Conservation (phyloP, 2,329 filamentous ascomycete genomes). For the Rhynchosporium secalis region DNA sequence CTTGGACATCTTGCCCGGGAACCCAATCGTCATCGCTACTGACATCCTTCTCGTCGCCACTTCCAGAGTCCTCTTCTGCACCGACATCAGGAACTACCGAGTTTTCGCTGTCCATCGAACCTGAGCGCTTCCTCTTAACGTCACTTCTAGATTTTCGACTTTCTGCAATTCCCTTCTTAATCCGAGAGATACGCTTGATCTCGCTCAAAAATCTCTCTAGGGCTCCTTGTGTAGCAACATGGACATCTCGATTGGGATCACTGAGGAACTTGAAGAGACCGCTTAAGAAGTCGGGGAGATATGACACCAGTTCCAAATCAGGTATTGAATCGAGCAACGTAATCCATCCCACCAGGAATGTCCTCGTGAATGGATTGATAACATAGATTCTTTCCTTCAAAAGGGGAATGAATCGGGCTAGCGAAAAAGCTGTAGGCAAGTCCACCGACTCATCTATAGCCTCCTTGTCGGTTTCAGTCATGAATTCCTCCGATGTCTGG, state of each 20-base stretch:
- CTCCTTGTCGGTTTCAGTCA: constrained; percentile 50
- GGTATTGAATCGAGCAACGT: constrained; percentile 93
- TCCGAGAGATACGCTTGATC: constrained; percentile 88
- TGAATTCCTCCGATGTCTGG: constrained; percentile 59
- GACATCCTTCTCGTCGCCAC: constrained; percentile 56
- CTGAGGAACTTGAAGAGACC: constrained; percentile 90
- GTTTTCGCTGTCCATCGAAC: constrained; percentile 66
- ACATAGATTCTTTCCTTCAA: constrained; percentile 93
- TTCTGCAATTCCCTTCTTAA: constrained; percentile 90
- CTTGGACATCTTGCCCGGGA: constrained; percentile 92
- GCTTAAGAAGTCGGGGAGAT: constrained; percentile 85
- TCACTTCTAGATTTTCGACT: constrained; percentile 67
- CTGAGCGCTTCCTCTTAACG: constrained; percentile 67
- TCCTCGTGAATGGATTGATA: constrained; percentile 90
- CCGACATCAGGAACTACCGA: constrained; percentile 55
- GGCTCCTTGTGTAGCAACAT: constrained; percentile 84
- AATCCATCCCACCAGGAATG: constrained; percentile 95
- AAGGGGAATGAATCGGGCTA: constrained; percentile 86
- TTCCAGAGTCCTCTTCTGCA: constrained; percentile 59
- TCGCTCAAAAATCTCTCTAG: constrained; percentile 89
- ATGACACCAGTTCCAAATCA: constrained; percentile 90
- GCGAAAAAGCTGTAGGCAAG: constrained; percentile 87
- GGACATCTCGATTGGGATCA: constrained; percentile 90
- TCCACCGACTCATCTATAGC: constrained; percentile 46
- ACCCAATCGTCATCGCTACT: constrained; percentile 91